Percentiles rank a stretch among this genome's conserved stretches.
These are phyloP conservation scores for Mucor racemosus DNA, from an alignment of 371 early-diverging fungal species.

Conservation along the genomic window DNA sequence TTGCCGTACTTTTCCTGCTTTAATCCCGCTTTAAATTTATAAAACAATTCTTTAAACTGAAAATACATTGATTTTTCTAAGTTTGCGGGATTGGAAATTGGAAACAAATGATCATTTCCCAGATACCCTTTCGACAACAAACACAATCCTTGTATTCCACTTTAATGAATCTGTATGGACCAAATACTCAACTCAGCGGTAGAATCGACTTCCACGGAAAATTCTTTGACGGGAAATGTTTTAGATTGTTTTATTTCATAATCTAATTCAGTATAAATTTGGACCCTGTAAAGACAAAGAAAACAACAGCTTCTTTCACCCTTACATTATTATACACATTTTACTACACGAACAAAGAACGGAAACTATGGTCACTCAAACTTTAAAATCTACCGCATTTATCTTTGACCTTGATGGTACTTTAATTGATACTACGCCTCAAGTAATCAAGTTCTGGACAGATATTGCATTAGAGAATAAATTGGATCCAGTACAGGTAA, in stretches of 20 bases:
- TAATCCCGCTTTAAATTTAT: too few species aligned
- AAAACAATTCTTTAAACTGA: too few species aligned
- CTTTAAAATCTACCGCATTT: conserved; percentile 32
- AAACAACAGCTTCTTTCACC: background rate
- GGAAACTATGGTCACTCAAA: conserved; percentile 14
- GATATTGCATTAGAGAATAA: conserved; percentile 40
- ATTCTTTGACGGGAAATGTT: background rate
- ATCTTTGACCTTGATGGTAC: conserved; percentile 58
- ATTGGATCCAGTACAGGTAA: conserved; percentile 51
- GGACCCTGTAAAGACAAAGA: background rate
- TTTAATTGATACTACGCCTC: conserved; percentile 53
- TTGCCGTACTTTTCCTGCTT: too few species aligned
- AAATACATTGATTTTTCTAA: too few species aligned
- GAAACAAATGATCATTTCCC: too few species aligned
- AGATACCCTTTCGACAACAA: background rate
- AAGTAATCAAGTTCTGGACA: conserved; percentile 50
- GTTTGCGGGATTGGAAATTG: too few species aligned
- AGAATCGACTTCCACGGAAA: background rate
- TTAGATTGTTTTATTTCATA: conserved; percentile 1
- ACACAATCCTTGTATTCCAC: background rate
- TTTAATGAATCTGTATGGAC: background rate
- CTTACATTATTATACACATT: background rate
- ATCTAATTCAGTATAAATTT: conserved; percentile 1
- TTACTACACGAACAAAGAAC: background rate
- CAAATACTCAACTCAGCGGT: background rate